Base-by-base conservation (phyloP, 2,329 filamentous ascomycete species). In the Aspergillus sp. region DNA sequence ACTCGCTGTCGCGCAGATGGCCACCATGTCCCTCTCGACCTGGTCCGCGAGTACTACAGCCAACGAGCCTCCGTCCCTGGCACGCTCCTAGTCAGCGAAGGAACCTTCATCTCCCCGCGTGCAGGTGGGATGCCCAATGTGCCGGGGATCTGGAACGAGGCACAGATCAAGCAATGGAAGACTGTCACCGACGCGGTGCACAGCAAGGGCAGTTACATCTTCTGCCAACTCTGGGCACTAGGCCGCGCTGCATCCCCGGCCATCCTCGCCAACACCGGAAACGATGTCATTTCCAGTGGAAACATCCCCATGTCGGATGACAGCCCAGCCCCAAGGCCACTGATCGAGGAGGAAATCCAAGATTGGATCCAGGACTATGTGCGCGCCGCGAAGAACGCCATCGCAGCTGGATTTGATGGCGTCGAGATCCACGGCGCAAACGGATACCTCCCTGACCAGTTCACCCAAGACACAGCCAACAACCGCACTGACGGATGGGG, bases 121-220 rank as follows among this genome's bases (percentile, higher is more conserved):
- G 69, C 61, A 31, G 71, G 72, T 28, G 70, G 74, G 35, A 73
- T 72, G 47, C 65, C 63, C 27, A 73, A 77, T 42, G 69, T 73
- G 2, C 79, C 82, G 0, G 79, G 78, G 31, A 76, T 82, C 47
- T 82, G 71, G 57, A 74, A 59, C 8, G 61, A 71, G 0, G 70
- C 67, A 6, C 79, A 84, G 46, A 65, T 82, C 13, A 66, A 65
- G 0, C 75, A 67, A 0, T 86, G 82, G 83, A 78, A 73, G 50
- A 61, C 69, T 1, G 66, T 86, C 36, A 80, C 76, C 4, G 72
- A 79, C n/a, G 77, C 75, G 1, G 79, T 86, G 0, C 83, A 87
- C 53, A 66, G 67, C 27, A 81, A 79, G 47, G 77, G 76, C 1
- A 74, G 71, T 12, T 79, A 70, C 54, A 79, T 85, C 26, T 83